Base-by-base conservation (phyloP, 495 filamentous ascomycete species). In the Oleoguttula mirabilis region DNA sequence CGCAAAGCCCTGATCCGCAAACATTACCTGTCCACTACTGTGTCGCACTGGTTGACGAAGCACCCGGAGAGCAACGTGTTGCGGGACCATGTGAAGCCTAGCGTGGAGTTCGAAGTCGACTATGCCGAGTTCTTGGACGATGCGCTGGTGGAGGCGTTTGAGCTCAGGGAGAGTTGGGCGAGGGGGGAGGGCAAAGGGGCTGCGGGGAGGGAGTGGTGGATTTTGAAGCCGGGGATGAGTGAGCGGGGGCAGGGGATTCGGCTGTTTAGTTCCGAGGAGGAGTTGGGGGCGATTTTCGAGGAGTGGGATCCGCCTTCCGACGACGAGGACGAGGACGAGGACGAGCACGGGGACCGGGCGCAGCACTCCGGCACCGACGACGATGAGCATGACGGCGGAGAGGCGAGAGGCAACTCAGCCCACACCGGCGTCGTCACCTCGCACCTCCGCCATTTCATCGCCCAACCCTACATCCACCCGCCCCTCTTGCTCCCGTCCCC, bases 1-100 rank as follows among this genome's bases (percentile, higher is more conserved):
- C 86, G 90, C 53, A 96, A 95, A 70, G 90, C 90, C 1, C 65
- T 98, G n/a, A 94, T 95, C 54, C 75, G 90, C 36, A 98, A 98
- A 60, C 90, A 98, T 58, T 94, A 85, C 57, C 70, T 98, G 3
- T 73, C 77, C 4, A 75, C 77, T 12, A 94, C 88, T 0, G 71
- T 92, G 25, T 65, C 75, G 30, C 77, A 77, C 50, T 93, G 86
- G 80, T 63, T 81, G 10, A 71, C 79, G 15, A 98, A 98, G 55
- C 65, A 88, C 50, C 85, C 88, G 0, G 63, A 70, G 24, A 82
- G 77, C 14, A n/a, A n/a, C n/a, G 58, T 76, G 2, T 67, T 98
- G 1, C 65, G 63, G 32, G 64, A 65, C 2, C 75, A 86, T 45
- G 70, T 92, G 28, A 83, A 85, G 54, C 71, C 77, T 2, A 70